Evolutionary conservation across 1,139 yeast genomes (phyloP).

Genomic region (Candida anutae): DNA sequence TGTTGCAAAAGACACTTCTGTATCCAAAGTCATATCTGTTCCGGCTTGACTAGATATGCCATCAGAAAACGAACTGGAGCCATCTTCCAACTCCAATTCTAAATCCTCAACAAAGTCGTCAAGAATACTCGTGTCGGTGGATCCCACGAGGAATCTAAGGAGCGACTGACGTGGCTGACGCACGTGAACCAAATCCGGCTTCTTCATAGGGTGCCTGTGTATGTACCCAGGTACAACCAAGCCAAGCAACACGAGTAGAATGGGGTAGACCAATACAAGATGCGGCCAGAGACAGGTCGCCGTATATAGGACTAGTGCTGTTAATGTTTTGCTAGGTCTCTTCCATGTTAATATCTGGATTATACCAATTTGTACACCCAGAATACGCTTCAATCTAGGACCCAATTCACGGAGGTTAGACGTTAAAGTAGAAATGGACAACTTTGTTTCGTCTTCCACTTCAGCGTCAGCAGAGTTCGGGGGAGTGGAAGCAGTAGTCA

Average conservation of each 20-base stretch:
- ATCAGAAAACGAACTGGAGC: conserved; percentile 15
- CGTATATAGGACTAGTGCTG: conserved; percentile 45
- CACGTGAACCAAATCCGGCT: conserved; percentile 34
- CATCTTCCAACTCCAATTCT: conserved; percentile 5
- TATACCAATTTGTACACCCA: conserved; percentile 48
- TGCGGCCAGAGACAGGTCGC: conserved; percentile 65
- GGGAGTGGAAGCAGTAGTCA: no score
- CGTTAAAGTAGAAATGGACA: conserved; percentile 43
- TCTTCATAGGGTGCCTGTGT: conserved; percentile 57
- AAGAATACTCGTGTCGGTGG: conserved; percentile 31
- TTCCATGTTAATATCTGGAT: conserved; percentile 57
- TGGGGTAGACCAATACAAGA: conserved; percentile 56
- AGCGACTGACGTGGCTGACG: conserved; percentile 51
- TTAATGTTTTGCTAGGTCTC: conserved; percentile 49
- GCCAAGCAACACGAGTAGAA: conserved; percentile 47
- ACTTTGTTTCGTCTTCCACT: conserved; percentile 38
- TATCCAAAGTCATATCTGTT: neutral
- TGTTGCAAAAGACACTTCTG: conserved; percentile 6
- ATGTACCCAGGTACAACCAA: conserved; percentile 67
- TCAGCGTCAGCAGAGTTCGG: no score
- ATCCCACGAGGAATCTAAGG: conserved; percentile 41
- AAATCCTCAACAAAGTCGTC: conserved; percentile 21
- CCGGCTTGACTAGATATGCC: conserved; percentile 4
- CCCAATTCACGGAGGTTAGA: conserved; percentile 48
- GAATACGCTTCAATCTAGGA: conserved; percentile 43